Evolutionary conservation across 306 rosid species (phyloP).

Genomic region (Malus sieversii): DNA sequence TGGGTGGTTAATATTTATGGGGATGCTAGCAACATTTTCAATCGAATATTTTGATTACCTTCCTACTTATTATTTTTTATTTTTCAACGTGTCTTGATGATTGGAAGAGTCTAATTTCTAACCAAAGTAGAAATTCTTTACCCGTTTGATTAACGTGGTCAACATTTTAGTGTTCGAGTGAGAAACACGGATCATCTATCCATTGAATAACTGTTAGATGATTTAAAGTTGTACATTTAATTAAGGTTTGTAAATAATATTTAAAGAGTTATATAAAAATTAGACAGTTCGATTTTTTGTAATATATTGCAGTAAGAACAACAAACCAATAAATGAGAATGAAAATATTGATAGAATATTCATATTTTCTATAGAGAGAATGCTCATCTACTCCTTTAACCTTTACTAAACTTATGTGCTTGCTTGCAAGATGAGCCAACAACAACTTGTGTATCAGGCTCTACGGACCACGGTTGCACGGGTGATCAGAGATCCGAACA

Average conservation of each 20-base stretch:
- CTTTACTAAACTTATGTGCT: not conserved
- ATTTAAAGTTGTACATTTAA: no score
- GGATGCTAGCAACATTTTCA: not conserved
- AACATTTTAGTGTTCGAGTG: not conserved
- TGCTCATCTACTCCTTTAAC: not conserved
- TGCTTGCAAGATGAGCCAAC: conserved; percentile 24
- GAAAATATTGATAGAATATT: no score
- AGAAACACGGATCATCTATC: not conserved
- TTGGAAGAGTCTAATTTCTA: no score
- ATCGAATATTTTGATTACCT: no score
- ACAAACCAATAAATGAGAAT: no score
- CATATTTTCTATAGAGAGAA: not conserved
- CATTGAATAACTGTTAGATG: not conserved
- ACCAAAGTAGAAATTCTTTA: no score
- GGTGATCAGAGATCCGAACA: conserved; percentile 19
- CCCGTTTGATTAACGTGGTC: no score
- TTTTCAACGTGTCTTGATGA: no score
- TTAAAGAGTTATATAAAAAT: not conserved
- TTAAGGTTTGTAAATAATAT: no score
- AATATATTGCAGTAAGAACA: no score
- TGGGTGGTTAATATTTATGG: not conserved
- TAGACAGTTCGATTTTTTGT: not conserved
- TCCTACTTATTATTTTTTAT: no score
- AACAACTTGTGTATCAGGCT: conserved; percentile 17
- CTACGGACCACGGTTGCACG: conserved; percentile 17